Base-by-base conservation (phyloP, 1,139 yeast genomes). In the Yamadazyma sp. region DNA sequence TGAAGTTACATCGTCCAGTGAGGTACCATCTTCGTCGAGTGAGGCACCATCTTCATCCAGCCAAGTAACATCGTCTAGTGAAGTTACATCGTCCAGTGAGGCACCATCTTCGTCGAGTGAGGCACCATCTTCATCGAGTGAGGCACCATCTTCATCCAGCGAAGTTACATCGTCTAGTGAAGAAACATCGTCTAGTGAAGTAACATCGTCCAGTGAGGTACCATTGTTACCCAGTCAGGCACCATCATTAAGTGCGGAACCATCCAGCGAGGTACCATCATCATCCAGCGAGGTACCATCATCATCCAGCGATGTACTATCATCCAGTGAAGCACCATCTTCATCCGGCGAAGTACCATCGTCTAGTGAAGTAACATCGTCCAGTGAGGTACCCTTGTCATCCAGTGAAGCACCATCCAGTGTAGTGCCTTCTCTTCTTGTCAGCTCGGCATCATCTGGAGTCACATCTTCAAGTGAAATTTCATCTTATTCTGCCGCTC, bases 41-140 rank as follows among this genome's bases (percentile, higher is more conserved):
- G 28, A 25, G 9, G 14, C 14, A 20, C 14, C 48, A 18, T 22
- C 47, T 22, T 30, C 41, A n/a, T 11, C 29, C 11, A 20, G 46
- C 33, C 37, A 37, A 17, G 32, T 12, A 17, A 5, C 34, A 8
- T 28, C 37, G 32, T 29, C 45, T 15, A 14, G 48, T 14, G 30
- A 27, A 15, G 20, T 46, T 14, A 8, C 34, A 25, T 31, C 43
- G n/a, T 18, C 48, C 12, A 14, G 45, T 29, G 31, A 39, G 17
- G 28, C 10, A 4, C 3, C 27, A 6, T 31, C 34, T 22, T 31
- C 34, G 4, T 10, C 25, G 3, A 31, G 33, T 31, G 33, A 31
- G 17, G 17, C 31, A 12, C 37, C 39, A 1, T 26, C 34, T 2
- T 37, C 44, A 5, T 32, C 38, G 5, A 29, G 36, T 25, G 41